Conservation (phyloP, 2,329 filamentous ascomycete species). For the Samsoniella hepiali region DNA sequence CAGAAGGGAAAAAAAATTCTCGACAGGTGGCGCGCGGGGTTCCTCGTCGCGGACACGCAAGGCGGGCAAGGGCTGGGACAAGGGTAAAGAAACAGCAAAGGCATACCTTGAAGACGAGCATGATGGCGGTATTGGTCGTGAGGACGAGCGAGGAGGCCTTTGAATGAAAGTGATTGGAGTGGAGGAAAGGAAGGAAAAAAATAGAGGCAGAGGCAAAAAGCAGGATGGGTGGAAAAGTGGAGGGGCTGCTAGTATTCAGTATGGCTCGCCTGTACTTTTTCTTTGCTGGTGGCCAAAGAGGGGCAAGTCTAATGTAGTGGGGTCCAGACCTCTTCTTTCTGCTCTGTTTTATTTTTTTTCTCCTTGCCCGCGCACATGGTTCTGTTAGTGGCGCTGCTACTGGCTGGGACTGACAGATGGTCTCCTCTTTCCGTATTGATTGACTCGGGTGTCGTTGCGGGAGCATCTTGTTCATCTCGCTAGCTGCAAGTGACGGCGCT, state of each 20-base stretch:
- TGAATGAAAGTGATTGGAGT: conserved; percentile 12
- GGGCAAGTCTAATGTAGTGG: conserved; percentile 12
- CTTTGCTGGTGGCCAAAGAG: not conserved
- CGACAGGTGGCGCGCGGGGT: conserved; percentile 9
- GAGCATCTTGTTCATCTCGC: not conserved
- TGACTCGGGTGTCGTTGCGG: not conserved
- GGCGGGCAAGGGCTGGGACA: not conserved
- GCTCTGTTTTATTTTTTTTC: not conserved
- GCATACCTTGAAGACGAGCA: conserved; percentile 20
- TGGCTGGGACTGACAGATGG: not conserved
- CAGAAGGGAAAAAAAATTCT: not conserved
- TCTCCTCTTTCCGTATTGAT: not conserved
- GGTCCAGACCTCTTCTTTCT: conserved; percentile 4
- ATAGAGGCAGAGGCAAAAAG: conserved; percentile 4
- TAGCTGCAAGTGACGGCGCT: not conserved
- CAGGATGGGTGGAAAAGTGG: conserved; percentile 13
- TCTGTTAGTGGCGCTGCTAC: not conserved
- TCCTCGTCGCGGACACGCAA: not conserved
- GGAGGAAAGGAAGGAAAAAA: conserved; percentile 6
- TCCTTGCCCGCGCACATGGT: not conserved
- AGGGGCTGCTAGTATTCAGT: conserved; percentile 4
- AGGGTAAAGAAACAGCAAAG: too few species aligned
- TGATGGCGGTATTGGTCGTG: conserved; percentile 18
- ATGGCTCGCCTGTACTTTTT: not conserved
- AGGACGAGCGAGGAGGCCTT: not conserved